These are phyloP conservation scores for Colletotrichum sp. DNA, from an alignment of 2,329 filamentous ascomycete genomes.

Conservation along the genomic window DNA sequence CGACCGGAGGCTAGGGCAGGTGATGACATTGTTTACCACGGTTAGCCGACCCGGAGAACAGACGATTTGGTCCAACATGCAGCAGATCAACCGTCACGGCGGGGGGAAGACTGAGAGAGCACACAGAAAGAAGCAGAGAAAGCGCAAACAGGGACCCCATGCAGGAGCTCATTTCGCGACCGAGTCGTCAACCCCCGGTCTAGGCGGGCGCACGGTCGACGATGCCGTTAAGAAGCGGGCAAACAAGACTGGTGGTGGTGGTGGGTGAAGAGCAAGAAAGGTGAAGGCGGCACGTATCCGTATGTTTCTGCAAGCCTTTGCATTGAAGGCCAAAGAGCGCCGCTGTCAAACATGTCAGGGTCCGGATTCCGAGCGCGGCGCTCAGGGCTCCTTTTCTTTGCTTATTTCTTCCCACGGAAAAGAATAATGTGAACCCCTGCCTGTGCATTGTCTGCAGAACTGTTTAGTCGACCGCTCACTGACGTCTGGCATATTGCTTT, in stretches of 20 bases:
- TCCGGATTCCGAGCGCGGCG: not conserved
- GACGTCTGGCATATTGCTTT: not conserved
- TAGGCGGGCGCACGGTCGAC: not conserved
- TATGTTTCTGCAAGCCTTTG: not conserved
- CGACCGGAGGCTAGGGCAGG: not conserved
- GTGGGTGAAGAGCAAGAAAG: not conserved
- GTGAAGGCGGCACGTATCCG: not conserved
- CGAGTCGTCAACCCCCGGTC: not conserved
- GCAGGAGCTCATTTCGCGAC: slow-evolving; percentile 11
- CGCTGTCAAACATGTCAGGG: not conserved
- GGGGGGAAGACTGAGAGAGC: not conserved
- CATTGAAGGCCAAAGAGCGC: not conserved
- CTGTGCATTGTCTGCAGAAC: not conserved
- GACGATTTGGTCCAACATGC: not conserved
- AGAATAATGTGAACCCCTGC: not conserved
- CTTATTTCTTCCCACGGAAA: not conserved
- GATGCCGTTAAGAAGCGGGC: not conserved
- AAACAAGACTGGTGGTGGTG: not conserved
- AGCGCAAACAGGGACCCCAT: slow-evolving; percentile 2
- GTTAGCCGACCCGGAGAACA: not conserved
- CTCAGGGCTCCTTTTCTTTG: not conserved
- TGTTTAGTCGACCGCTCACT: not conserved
- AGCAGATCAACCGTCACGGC: not conserved
- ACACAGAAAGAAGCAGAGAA: not conserved
- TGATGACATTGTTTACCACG: not conserved